phyloP scores from a whole-genome alignment of 768 basidiomycete genomes.

The Lactarius hengduanensis region DNA sequence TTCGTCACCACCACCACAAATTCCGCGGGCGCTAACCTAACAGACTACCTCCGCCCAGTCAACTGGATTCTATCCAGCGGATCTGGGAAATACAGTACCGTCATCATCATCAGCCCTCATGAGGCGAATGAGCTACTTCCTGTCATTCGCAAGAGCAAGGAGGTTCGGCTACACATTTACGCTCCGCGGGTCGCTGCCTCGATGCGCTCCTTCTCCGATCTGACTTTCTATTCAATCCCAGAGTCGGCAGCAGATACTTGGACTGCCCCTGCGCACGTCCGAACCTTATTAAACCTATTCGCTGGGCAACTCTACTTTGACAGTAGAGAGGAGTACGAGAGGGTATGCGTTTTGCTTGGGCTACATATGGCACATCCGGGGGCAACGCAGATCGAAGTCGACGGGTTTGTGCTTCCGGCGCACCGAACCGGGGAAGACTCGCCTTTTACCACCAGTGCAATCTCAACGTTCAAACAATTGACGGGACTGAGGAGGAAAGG shows the following conservation, averaged over 20 bases:
- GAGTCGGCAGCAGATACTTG: not conserved
- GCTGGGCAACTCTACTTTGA: constrained; percentile 27
- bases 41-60: constrained; percentile 23
- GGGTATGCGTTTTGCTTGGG: constrained; percentile 19
- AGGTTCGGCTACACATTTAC: constrained; percentile 20
- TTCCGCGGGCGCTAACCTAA: not conserved
- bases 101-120: constrained; percentile 20
- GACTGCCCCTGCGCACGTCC: constrained; percentile 11
- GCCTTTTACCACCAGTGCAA: constrained; percentile 9
- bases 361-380: constrained; percentile 20
- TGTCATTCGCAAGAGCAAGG: constrained; percentile 14
- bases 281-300: constrained; percentile 14
- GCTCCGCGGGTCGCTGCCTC: constrained; percentile 14
- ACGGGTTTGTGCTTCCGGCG: constrained; percentile 16
- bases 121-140: constrained; percentile 24
- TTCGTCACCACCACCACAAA: constrained; percentile 11
- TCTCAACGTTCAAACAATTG: constrained; percentile 10
- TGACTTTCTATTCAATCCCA: constrained; percentile 14
- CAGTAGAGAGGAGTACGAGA: constrained; percentile 18
- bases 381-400: constrained; percentile 1
- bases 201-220: constrained; percentile 20
- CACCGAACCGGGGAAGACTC: constrained; percentile 8
- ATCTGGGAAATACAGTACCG: constrained; percentile 5
- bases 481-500: constrained; percentile 17
- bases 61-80: constrained; percentile 23